These are phyloP conservation scores for Graphium sp. DNA, from an alignment of 2,329 filamentous ascomycete genomes.

Conservation along the genomic window DNA sequence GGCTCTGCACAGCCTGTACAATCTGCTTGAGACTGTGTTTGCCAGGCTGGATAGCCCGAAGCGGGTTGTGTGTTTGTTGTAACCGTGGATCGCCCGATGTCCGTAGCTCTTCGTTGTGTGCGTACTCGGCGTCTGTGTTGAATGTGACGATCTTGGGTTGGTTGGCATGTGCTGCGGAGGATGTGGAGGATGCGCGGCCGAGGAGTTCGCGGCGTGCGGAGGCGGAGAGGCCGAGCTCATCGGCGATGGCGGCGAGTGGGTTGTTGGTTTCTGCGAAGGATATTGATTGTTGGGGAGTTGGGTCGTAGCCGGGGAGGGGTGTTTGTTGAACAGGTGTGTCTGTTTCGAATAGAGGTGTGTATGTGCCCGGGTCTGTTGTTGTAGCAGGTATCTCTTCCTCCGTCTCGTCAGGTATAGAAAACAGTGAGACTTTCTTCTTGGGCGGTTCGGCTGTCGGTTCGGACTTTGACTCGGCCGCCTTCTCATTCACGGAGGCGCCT, in stretches of 20 bases:
- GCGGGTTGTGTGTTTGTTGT: slow-evolving; percentile 60
- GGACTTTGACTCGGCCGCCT: slow-evolving; percentile 1
- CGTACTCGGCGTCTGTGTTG: slow-evolving; percentile 78
- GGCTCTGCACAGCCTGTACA: slow-evolving; percentile 64
- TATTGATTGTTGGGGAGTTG: background rate
- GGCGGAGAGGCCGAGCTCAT: slow-evolving; percentile 63
- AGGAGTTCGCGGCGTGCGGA: slow-evolving; percentile 71
- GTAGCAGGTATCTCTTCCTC: slow-evolving; percentile 7
- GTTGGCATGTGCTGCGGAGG: slow-evolving; percentile 19
- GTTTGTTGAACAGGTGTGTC: slow-evolving; percentile 10
- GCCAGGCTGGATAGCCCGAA: slow-evolving; percentile 50
- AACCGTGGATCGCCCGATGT: slow-evolving; percentile 52
- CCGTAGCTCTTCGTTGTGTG: slow-evolving; percentile 63
- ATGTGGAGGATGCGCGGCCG: slow-evolving; percentile 41
- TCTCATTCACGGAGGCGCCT: too few relatives aligned
- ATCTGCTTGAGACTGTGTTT: slow-evolving; percentile 85
- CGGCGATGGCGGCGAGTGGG: slow-evolving; percentile 34
- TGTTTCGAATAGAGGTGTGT: slow-evolving; percentile 34
- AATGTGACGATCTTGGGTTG: slow-evolving; percentile 60
- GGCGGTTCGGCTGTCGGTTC: slow-evolving; percentile 8
- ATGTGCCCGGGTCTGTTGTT: slow-evolving; percentile 13
- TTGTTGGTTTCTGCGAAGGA: slow-evolving; percentile 8
- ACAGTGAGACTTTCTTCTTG: slow-evolving; percentile 45
- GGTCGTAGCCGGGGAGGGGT: slow-evolving; percentile 7
- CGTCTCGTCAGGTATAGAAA: slow-evolving; percentile 44